Conservation (phyloP, 2,329 filamentous ascomycete species). For the Neofusicoccum ribis region DNA sequence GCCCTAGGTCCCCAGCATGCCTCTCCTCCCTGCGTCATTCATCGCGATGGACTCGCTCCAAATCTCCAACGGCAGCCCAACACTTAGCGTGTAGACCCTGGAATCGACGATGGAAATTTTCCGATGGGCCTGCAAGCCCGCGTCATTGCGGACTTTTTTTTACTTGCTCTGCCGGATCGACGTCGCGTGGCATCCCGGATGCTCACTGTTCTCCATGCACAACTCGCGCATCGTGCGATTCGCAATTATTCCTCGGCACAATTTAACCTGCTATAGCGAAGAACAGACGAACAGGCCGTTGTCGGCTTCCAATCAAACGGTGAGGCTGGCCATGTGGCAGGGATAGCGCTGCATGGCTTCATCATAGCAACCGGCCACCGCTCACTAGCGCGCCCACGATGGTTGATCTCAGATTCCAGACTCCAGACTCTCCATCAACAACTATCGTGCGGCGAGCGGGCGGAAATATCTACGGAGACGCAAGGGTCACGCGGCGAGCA, state of each 20-base stretch:
- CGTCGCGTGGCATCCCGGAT: slow-evolving; percentile 5
- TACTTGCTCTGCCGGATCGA: not conserved
- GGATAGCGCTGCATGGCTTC: slow-evolving; percentile 9
- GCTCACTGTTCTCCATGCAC: not conserved
- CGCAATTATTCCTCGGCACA: slow-evolving; percentile 1
- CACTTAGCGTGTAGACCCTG: slow-evolving; percentile 8
- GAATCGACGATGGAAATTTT: not conserved
- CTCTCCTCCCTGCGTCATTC: slow-evolving; percentile 7
- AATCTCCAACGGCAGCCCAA: not conserved
- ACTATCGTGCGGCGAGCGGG: not conserved
- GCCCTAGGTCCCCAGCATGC: not conserved
- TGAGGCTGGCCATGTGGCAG: slow-evolving; percentile 4
- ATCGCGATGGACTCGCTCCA: not conserved
- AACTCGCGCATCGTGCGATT: not conserved
- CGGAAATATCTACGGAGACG: not conserved
- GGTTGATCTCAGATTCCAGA: slow-evolving; percentile 9
- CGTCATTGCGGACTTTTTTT: slow-evolving; percentile 13
- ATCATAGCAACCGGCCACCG: slow-evolving; percentile 6
- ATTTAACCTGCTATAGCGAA: not conserved
- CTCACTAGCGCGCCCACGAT: not conserved
- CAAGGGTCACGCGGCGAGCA: not conserved
- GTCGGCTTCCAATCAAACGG: slow-evolving; percentile 4
- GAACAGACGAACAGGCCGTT: not conserved
- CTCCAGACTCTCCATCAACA: not conserved
- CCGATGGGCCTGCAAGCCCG: not conserved